Conservation (phyloP, 2,329 filamentous ascomycete genomes). For the Aureobasidium mangrovei region DNA sequence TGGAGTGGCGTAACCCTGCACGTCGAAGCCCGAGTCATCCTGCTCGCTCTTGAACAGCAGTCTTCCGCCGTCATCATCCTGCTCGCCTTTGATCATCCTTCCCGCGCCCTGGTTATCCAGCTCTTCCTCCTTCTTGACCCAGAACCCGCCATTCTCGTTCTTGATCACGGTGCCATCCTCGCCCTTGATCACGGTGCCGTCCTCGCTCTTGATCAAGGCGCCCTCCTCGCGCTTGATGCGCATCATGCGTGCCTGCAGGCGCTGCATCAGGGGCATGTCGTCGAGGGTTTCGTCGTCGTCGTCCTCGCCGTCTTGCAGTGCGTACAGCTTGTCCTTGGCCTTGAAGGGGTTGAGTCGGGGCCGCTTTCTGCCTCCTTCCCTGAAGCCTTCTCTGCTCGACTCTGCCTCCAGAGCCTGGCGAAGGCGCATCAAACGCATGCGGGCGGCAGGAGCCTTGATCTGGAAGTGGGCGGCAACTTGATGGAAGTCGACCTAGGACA, state of each 20-base stretch:
- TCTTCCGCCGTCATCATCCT: neutral
- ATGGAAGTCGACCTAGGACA: conserved; percentile 15
- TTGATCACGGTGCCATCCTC: neutral
- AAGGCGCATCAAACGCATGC: conserved; percentile 17
- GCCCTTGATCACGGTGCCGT: conserved; percentile 3
- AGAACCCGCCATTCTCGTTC: neutral
- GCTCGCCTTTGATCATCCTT: neutral
- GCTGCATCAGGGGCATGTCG: conserved; percentile 11
- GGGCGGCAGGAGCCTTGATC: conserved; percentile 17
- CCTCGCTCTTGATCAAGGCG: neutral
- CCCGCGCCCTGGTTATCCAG: neutral
- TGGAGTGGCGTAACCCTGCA: neutral
- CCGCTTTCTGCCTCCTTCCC: neutral
- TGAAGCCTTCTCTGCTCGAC: conserved; percentile 3
- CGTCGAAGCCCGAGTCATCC: neutral
- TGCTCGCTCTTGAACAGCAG: neutral
- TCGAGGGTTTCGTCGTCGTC: conserved; percentile 7
- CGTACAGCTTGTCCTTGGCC: conserved; percentile 9
- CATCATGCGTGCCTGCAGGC: neutral
- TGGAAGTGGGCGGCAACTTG: conserved; percentile 15
- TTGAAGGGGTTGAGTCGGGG: conserved; percentile 4
- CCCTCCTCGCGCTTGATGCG: conserved; percentile 5
- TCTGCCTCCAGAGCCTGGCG: conserved; percentile 11
- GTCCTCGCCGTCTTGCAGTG: neutral
- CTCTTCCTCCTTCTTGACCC: conserved; percentile 1